A percentile compares a stretch with the other conserved stretches of the same genome.
These are phyloP conservation scores for Pichia membranifaciens DNA, from an alignment of 805 yeast genomes.

Conservation along the genomic window DNA sequence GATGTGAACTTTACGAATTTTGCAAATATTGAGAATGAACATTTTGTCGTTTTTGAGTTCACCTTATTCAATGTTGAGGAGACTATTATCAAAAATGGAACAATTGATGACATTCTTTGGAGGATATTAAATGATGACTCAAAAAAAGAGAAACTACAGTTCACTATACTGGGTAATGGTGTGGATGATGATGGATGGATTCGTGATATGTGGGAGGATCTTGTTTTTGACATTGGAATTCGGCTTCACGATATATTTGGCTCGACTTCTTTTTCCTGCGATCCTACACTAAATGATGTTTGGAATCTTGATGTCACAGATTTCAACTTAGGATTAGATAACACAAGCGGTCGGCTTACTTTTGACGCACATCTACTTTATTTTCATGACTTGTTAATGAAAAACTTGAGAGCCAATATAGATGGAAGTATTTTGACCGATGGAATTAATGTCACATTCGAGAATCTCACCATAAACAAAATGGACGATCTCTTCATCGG, in stretches of 20 bases:
- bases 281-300: not conserved
- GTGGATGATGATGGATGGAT: conserved; percentile 1
- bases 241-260: not conserved
- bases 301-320: not conserved
- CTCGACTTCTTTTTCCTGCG: not conserved
- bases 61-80: conserved; percentile 5
- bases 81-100: not conserved
- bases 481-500: not conserved
- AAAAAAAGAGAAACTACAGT: not conserved
- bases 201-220: not conserved
- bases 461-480: not conserved
- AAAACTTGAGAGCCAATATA: not conserved
- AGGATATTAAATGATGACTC: conserved; percentile 7
- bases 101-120: conserved; percentile 8
- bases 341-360: not conserved
- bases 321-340: not conserved
- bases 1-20: conserved; percentile 1
- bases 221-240: not conserved
- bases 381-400: not conserved
- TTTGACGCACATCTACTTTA: not conserved
- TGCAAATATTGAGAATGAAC: not conserved
- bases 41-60: not conserved
- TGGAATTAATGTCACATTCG: not conserved
- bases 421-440: not conserved
- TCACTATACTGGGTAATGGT: not conserved